Evolutionary conservation across 352 stramenopile genomes (phyloP).

Genomic region (Globisporangium recalcitrans): DNA sequence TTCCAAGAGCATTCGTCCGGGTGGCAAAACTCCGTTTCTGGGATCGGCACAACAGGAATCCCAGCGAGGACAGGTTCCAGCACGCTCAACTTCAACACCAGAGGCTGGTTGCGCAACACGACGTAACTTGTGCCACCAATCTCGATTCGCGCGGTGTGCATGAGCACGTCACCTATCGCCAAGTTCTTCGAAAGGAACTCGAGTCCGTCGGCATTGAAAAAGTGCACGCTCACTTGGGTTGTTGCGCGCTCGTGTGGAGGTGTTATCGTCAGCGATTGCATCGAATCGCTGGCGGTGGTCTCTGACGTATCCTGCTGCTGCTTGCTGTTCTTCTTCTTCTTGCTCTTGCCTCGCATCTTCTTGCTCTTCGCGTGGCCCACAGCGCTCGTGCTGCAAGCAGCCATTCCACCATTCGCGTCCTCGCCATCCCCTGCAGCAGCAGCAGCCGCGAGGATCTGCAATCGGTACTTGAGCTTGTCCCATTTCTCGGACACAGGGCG

Average conservation of each 20-base stretch:
- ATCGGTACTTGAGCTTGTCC: conserved; percentile 50
- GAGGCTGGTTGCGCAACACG: conserved; percentile 57
- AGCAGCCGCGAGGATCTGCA: conserved; percentile 45
- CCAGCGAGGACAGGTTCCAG: conserved; percentile 43
- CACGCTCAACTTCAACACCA: conserved; percentile 41
- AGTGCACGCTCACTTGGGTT: conserved; percentile 32
- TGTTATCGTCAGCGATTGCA: conserved; percentile 4
- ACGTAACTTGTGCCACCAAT: conserved; percentile 41
- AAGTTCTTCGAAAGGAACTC: conserved; percentile 31
- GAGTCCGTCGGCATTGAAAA: conserved; percentile 26
- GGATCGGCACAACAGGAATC: conserved; percentile 41
- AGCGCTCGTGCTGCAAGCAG: not conserved
- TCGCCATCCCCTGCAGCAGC: not conserved
- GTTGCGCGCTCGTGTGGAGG: not conserved
- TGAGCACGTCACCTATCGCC: conserved; percentile 41
- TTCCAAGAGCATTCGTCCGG: conserved; percentile 56
- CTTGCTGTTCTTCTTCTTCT: conserved; percentile 25
- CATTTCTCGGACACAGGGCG: conserved; percentile 35
- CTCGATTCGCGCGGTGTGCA: conserved; percentile 32
- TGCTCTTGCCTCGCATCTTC: not conserved
- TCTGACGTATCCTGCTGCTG: conserved; percentile 8
- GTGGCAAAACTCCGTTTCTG: conserved; percentile 56
- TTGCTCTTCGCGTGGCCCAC: conserved; percentile 6
- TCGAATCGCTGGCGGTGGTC: not conserved
- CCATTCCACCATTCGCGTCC: not conserved